Evolutionary conservation across 2,329 filamentous ascomycete genomes (phyloP).

Genomic region (Penicillium sp.): DNA sequence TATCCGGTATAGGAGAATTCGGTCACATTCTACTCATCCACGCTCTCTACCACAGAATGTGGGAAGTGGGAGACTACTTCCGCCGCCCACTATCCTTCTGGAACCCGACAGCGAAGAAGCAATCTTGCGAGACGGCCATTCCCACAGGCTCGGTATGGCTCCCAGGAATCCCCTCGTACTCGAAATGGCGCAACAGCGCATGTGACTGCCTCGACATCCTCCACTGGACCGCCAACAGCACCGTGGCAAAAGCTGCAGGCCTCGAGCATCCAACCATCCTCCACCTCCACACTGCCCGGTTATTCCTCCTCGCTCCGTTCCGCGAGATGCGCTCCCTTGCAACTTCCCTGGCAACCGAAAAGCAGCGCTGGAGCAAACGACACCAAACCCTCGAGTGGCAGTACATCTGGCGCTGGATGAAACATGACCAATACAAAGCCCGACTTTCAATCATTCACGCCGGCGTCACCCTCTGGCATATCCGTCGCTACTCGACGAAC

Average conservation of each 20-base stretch:
- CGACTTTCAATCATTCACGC: constrained; percentile 49
- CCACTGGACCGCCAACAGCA: constrained; percentile 51
- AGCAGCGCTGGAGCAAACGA: constrained; percentile 25
- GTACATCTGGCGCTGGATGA: constrained; percentile 43
- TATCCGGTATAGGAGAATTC: constrained; percentile 42
- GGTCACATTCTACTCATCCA: constrained; percentile 44
- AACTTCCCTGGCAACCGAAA: constrained; percentile 27
- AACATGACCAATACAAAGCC: constrained; percentile 49
- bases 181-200: constrained; percentile 40
- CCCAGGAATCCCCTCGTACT: constrained; percentile 41
- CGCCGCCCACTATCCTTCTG: constrained; percentile 40
- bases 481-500: constrained; percentile 43
- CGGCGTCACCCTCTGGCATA: constrained; percentile 46
- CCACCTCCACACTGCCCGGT: constrained; percentile 48
- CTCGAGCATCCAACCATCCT: constrained; percentile 49
- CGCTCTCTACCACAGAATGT: constrained; percentile 44
- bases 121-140: constrained; percentile 29
- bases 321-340: constrained; percentile 41
- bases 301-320: constrained; percentile 46
- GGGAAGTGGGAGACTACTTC: constrained; percentile 43
- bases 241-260: constrained; percentile 43
- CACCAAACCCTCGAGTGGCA: constrained; percentile 30
- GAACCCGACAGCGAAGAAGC: constrained; percentile 38
- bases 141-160: constrained; percentile 38
- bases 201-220: constrained; percentile 47